Evolutionary conservation across 352 stramenopile genomes (phyloP), one percentile per base, ranked within the genome.

Genomic region (Phytophthora constricta): DNA sequence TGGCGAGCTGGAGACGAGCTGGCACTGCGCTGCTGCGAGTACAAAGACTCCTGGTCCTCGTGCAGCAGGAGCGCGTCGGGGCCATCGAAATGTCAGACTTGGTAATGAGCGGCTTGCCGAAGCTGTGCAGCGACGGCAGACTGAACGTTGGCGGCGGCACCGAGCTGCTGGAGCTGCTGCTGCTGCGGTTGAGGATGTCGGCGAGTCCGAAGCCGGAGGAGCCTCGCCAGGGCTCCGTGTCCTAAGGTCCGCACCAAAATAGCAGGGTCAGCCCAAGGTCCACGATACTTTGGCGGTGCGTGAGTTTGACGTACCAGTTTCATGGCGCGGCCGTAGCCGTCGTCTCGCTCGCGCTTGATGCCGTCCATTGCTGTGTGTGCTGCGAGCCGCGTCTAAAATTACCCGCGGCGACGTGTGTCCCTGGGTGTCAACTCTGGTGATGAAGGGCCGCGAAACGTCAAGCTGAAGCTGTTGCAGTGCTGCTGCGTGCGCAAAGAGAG

Each of bases 71-170:
- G 22, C 72, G 75, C n/a, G 65, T 56, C 22, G 65, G 41, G 48
- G 61, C 67, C 59, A 74, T 55, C 16, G 61, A 58, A 25, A 75
- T 46, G 41, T 93, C 84, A 0, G 77, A 55, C 72, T 91, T 89
- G 48, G 67, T 81, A 34, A 88, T 68, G 26, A 90, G 59, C 41
- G 81, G 72, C 69, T 91, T 92, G 25, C 77, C 74, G 45, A 90
- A 93, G 60, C 82, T 77, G 69, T 93, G 86, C 20, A 96, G 74
- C 46, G 87, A 87, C 39, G 87, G 87, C 28, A 96, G 73, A 42
- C 72, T 95, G 67, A 95, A 90, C 59, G 74, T 86, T 11, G 84
- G 80, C 50, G 34, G 70, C 39, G 59, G 42, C 59, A 26, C n/a
- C 26, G 59, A 31, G 17, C 42, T 49, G 57, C 33, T 57, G 33